Conservation (phyloP, 2,329 filamentous ascomycete species). For the Beauveria brongniartii region DNA sequence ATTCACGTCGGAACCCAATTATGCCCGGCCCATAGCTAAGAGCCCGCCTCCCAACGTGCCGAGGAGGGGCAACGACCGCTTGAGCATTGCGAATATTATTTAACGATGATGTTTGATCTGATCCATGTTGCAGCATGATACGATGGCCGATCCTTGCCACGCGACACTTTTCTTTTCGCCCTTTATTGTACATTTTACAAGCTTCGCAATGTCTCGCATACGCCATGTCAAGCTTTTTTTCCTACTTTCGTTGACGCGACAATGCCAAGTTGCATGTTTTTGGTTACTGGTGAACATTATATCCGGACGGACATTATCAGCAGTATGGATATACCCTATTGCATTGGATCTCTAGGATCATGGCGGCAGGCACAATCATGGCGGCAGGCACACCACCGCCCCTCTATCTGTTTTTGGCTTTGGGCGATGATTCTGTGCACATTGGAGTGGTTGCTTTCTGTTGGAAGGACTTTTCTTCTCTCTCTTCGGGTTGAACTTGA, state of each 20-base stretch:
- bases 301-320: background rate
- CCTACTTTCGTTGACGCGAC: background rate
- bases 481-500: background rate
- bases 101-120: conserved; percentile 16
- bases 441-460: background rate
- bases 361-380: background rate
- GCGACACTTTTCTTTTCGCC: background rate
- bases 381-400: background rate
- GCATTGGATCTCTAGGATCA: background rate
- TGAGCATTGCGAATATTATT: conserved; percentile 40
- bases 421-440: background rate
- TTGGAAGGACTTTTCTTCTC: background rate
- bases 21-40: conserved; percentile 14
- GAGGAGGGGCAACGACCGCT: conserved; percentile 23
- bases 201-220: background rate
- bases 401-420: background rate
- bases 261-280: background rate
- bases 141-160: background rate
- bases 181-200: background rate
- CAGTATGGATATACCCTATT: background rate
- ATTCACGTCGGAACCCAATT: conserved; percentile 14
- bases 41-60: conserved; percentile 21
- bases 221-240: background rate
- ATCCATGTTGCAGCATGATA: background rate
- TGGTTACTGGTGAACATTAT: background rate